Evolutionary conservation across 371 early-diverging fungal genomes (phyloP).

Genomic region (Rhizopus arrhizus): DNA sequence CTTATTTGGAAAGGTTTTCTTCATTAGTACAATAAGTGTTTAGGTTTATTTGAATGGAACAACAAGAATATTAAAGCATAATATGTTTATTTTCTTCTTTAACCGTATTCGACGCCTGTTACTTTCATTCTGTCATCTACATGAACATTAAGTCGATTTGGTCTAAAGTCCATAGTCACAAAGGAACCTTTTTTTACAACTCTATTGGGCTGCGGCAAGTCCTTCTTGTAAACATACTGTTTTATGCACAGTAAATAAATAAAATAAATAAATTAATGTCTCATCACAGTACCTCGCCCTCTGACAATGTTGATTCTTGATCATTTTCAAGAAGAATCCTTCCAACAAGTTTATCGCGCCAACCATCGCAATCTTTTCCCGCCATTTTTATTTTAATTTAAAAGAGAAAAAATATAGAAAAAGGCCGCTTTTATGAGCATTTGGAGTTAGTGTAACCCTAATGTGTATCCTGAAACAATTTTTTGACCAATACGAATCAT

Average conservation of each 20-base stretch:
- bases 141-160: conserved; percentile 42
- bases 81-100: background rate
- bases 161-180: conserved; percentile 40
- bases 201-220: conserved; percentile 36
- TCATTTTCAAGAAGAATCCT: conserved; percentile 6
- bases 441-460: no score
- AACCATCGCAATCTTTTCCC: background rate
- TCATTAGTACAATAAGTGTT: no score
- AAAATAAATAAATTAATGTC: background rate
- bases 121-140: conserved; percentile 30
- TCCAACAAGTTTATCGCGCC: conserved; percentile 11
- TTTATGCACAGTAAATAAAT: background rate
- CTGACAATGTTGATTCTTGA: background rate
- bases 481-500: no score
- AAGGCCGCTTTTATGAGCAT: background rate
- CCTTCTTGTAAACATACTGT: conserved; percentile 19
- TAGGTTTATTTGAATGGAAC: no score
- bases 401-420: background rate
- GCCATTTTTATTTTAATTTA: background rate
- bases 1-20: no score
- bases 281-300: background rate
- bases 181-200: conserved; percentile 27
- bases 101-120: conserved; percentile 32
- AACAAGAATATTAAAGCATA: no score
- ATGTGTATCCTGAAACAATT: no score